Conservation (phyloP, 306 rosid species). For the Clitoria ternatea region DNA sequence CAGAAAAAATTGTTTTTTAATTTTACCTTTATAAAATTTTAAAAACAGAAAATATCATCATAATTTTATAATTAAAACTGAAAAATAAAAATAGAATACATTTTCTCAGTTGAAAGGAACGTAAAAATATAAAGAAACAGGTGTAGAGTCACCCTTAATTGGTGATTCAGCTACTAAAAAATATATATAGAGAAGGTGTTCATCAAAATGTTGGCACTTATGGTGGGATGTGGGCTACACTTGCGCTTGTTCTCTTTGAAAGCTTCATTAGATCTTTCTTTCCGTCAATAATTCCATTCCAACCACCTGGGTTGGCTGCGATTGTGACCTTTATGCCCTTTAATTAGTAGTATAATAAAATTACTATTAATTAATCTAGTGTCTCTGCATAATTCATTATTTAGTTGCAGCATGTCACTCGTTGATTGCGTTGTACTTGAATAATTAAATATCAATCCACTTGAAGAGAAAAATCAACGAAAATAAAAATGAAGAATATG, state of each 20-base stretch:
- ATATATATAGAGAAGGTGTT: neutral
- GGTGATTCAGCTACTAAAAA: neutral
- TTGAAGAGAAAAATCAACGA: no score
- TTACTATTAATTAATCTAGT: neutral
- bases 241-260: slow-evolving; percentile 31
- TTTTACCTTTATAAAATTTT: no score
- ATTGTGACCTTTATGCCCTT: slow-evolving; percentile 24
- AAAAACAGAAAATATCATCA: no score
- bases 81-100: no score
- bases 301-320: slow-evolving; percentile 43
- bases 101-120: no score
- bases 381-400: neutral
- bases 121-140: no score
- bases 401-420: neutral
- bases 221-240: slow-evolving; percentile 16
- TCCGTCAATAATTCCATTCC: slow-evolving; percentile 64
- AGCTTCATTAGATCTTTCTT: slow-evolving; percentile 45
- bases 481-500: no score
- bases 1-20: no score
- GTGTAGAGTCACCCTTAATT: no score
- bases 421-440: neutral
- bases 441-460: neutral
- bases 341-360: neutral
- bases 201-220: slow-evolving; percentile 11
- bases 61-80: no score